Evolutionary conservation across 495 filamentous ascomycete genomes (phyloP), one percentile per base, ranked within the genome.

Genomic region (Talaromyces proteolyticus): DNA sequence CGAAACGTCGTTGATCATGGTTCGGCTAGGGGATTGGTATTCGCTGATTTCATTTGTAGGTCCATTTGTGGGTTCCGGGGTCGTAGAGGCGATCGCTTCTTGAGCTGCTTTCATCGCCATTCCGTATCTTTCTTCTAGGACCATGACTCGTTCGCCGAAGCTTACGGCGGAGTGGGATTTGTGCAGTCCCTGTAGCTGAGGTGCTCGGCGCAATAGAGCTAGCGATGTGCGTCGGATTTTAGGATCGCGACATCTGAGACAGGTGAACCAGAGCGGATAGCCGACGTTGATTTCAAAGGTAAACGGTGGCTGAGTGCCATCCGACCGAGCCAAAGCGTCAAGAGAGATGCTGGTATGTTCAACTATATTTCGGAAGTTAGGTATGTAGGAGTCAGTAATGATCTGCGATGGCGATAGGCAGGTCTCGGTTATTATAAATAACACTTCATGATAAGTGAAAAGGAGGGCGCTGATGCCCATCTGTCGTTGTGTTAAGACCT

Each of bases 271-370:
- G 6, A 73, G 56, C 3, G 69, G 67, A 6, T 68, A 40, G 6
- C 61, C 68, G 17, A 68, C 49, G 3, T 61, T 55, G 38, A 66
- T 53, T 16, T 69, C 69, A 52, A 69, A 69, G 16, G 68, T 69
- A 26, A 69, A 70, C 0, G 64, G 64, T n/a, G 62, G 56, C 22
- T 59, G 61, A 2, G 54, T 46, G 22, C 60, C 59, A 42, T 67
- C 54, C 1, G 51, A 29, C 37, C 47, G 43, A 0, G 29, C 39
- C 12, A 56, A 60, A 4, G 41, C 25, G 16, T 55, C 34, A 1
- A 69, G 48, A 19, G 49, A 49, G 10, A 58, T 49, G 7, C 36
- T 25, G 8, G 58, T 49, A 10, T 69, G 57, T 12, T 69, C 60
- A 11, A 72, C 47, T 6, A 72, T 66, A 6, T 21, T 53, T 16